These are phyloP conservation scores for Trypanosoma platydactyli DNA, from an alignment of 208 protist species.

Conservation along the genomic window DNA sequence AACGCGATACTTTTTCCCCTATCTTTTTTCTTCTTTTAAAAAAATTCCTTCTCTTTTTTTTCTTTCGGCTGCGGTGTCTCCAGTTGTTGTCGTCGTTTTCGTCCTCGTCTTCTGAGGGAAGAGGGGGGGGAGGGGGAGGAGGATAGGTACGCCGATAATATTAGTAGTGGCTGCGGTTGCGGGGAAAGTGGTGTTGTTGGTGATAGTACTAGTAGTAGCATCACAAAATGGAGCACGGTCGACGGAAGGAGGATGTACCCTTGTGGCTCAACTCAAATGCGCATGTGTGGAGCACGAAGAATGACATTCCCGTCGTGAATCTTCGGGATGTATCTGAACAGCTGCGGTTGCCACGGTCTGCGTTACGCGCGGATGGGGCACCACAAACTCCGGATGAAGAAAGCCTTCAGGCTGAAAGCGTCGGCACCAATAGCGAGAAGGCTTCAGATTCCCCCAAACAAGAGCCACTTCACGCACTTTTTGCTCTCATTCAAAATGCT, in stretches of 20 bases:
- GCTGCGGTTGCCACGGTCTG: constrained; percentile 19
- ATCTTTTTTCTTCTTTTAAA: neutral
- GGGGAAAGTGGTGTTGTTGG: neutral
- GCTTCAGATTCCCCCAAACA: constrained; percentile 3
- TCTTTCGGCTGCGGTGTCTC: neutral
- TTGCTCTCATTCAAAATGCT: constrained; percentile 39
- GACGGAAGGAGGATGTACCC: constrained; percentile 25
- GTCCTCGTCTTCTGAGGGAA: neutral
- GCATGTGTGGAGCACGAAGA: constrained; percentile 70
- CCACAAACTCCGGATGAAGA: constrained; percentile 6
- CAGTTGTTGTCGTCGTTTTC: neutral
- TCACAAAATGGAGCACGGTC: constrained; percentile 26
- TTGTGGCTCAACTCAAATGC: constrained; percentile 45
- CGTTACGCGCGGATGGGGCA: constrained; percentile 1
- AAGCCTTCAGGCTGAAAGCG: neutral
- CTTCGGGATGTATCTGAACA: constrained; percentile 54
- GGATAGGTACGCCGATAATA: neutral
- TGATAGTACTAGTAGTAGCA: neutral
- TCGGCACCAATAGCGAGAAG: constrained; percentile 10
- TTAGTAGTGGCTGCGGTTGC: too few relatives aligned
- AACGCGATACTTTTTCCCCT: too few relatives aligned
- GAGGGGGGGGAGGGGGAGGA: constrained; percentile 14
- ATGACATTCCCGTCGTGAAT: constrained; percentile 71
- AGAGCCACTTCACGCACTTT: constrained; percentile 31
- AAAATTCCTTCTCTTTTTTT: constrained; percentile 3